Evolutionary conservation across 257 asterid genomes (phyloP).

Genomic region (Cinchona pubescens): DNA sequence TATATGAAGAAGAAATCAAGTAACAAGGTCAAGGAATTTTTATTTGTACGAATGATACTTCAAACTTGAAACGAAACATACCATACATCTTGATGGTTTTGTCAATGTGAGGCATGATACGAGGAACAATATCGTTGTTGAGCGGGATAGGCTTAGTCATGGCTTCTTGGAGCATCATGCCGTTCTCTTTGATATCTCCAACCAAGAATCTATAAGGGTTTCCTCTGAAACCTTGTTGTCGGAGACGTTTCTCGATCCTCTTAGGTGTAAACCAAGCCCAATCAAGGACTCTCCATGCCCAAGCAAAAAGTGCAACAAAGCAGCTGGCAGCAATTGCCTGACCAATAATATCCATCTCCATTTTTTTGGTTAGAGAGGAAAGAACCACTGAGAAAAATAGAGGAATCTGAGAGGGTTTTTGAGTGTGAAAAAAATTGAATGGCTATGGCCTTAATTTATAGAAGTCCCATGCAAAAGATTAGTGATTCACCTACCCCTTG

Average conservation of each 20-base stretch:
- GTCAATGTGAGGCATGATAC: conserved; percentile 24
- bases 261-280: conserved; percentile 28
- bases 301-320: conserved; percentile 3
- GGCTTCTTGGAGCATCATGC: conserved; percentile 14
- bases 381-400: not conserved
- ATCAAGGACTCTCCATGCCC: conserved; percentile 23
- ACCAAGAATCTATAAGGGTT: conserved; percentile 19
- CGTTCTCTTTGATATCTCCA: conserved; percentile 27
- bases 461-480: not conserved
- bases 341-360: conserved; percentile 5
- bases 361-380: not conserved
- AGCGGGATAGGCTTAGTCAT: conserved; percentile 17
- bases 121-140: conserved; percentile 16
- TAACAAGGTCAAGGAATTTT: too few species aligned
- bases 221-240: conserved; percentile 28
- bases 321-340: not conserved
- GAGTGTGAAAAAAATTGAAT: not conserved
- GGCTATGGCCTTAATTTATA: not conserved
- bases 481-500: not conserved
- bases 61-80: too few species aligned
- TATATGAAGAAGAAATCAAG: too few species aligned
- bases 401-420: not conserved
- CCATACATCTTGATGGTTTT: conserved; percentile 22
- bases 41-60: too few species aligned
- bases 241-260: conserved; percentile 22